Conservation (phyloP, 805 yeast genomes). For the Brettanomyces bruxellensis region DNA sequence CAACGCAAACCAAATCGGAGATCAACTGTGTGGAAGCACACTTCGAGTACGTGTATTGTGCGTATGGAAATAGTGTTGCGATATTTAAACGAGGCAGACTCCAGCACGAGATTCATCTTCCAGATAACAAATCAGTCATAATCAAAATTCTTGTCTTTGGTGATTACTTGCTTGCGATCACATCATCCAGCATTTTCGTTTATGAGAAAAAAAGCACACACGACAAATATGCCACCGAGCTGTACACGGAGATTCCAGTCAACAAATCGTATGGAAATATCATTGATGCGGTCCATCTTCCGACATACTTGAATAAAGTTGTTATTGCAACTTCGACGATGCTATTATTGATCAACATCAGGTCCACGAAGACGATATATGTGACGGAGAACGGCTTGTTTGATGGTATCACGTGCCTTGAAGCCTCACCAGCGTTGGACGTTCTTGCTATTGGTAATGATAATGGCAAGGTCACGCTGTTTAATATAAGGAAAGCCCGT, state of each 20-base stretch:
- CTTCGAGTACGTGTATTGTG: conserved; percentile 76
- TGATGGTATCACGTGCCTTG: conserved; percentile 58
- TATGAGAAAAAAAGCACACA: conserved; percentile 22
- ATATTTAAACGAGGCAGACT: conserved; percentile 75
- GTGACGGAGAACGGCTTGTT: conserved; percentile 34
- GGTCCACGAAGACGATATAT: conserved; percentile 65
- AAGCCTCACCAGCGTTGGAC: conserved; percentile 82
- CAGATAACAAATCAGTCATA: conserved; percentile 26
- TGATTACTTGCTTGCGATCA: conserved; percentile 57
- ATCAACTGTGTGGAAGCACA: conserved; percentile 72
- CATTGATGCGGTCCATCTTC: conserved; percentile 66
- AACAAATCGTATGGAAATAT: conserved; percentile 63
- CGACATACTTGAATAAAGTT: conserved; percentile 87
- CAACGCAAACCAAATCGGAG: conserved; percentile 58
- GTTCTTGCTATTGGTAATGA: conserved; percentile 68
- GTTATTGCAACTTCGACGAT: conserved; percentile 68
- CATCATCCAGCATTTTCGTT: conserved; percentile 24
- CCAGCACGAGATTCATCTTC: conserved; percentile 30
- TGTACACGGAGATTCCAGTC: conserved; percentile 53
- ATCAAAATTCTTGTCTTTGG: conserved; percentile 61
- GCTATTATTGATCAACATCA: conserved; percentile 59
- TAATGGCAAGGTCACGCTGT: conserved; percentile 56
- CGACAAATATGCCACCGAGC: conserved; percentile 46
- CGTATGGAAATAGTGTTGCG: conserved; percentile 63
- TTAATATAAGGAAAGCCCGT: conserved; percentile 59